Evolutionary conservation across 2,329 filamentous ascomycete species (phyloP).

Genomic region (Fonsecaea pedrosoi): DNA sequence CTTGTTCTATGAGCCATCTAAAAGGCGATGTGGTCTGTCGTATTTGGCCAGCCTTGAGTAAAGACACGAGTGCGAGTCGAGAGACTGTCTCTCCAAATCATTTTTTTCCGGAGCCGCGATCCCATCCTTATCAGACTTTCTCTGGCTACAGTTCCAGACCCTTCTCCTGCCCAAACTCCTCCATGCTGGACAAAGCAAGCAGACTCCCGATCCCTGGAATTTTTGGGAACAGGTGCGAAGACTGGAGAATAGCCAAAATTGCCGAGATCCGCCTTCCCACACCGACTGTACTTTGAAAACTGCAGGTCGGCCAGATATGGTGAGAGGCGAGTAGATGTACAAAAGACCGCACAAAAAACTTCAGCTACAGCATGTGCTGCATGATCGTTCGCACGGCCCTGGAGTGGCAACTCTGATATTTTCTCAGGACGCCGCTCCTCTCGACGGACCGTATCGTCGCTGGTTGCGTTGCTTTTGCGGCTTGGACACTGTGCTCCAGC

Average conservation of each 20-base stretch:
- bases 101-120: constrained; percentile 14
- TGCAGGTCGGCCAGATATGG: constrained; percentile 22
- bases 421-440: constrained; percentile 49
- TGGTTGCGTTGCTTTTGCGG: constrained; percentile 51
- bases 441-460: constrained; percentile 49
- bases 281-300: constrained; percentile 16
- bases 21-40: constrained; percentile 22
- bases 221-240: constrained; percentile 12
- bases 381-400: not conserved
- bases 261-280: constrained; percentile 20
- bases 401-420: constrained; percentile 46
- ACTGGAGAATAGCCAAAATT: constrained; percentile 34
- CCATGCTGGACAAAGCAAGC: constrained; percentile 27
- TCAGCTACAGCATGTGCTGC: constrained; percentile 5
- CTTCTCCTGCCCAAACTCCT: constrained; percentile 33
- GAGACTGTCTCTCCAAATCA: constrained; percentile 26
- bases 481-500: constrained; percentile 56
- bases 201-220: constrained; percentile 17
- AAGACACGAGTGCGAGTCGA: constrained; percentile 24
- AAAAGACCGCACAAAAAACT: constrained; percentile 11
- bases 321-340: constrained; percentile 32
- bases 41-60: constrained; percentile 16
- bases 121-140: constrained; percentile 18
- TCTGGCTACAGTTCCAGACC: constrained; percentile 22
- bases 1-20: constrained; percentile 24